Evolutionary conservation across 257 asterid species (phyloP).

Genomic region (Lithospermum erythrorhizon): DNA sequence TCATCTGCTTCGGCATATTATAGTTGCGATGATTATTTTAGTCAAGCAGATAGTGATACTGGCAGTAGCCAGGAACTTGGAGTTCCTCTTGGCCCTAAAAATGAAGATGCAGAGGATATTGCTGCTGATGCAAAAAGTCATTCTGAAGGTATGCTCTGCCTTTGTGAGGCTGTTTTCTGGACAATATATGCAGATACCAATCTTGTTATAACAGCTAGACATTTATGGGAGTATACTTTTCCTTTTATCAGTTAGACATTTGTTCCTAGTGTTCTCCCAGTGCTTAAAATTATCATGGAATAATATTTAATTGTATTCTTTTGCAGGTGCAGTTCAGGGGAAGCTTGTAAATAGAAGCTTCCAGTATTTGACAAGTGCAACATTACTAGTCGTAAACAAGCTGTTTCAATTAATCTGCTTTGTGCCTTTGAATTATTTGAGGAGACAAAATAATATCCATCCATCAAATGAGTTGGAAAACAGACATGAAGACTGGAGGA

Average conservation of each 20-base stretch:
- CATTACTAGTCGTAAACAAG: slow-evolving; percentile 31
- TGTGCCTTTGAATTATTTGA: slow-evolving; percentile 40
- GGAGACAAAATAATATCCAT: slow-evolving; percentile 32
- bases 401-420: slow-evolving; percentile 22
- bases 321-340: slow-evolving; percentile 46
- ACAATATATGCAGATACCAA: background rate
- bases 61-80: slow-evolving; percentile 29
- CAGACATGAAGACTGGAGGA: slow-evolving; percentile 34
- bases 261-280: too few species aligned
- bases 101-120: slow-evolving; percentile 13
- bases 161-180: background rate
- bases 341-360: slow-evolving; percentile 49
- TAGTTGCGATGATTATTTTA: slow-evolving; percentile 59
- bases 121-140: slow-evolving; percentile 21
- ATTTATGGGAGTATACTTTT: background rate
- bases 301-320: background rate
- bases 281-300: too few species aligned
- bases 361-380: slow-evolving; percentile 34
- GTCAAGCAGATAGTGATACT: slow-evolving; percentile 29
- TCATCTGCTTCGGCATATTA: slow-evolving; percentile 51
- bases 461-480: slow-evolving; percentile 31
- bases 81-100: slow-evolving; percentile 20
- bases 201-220: background rate
- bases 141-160: slow-evolving; percentile 31
- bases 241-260: background rate